Conservation (phyloP, 345 rosid genomes). For the Conringia planisiliqua region DNA sequence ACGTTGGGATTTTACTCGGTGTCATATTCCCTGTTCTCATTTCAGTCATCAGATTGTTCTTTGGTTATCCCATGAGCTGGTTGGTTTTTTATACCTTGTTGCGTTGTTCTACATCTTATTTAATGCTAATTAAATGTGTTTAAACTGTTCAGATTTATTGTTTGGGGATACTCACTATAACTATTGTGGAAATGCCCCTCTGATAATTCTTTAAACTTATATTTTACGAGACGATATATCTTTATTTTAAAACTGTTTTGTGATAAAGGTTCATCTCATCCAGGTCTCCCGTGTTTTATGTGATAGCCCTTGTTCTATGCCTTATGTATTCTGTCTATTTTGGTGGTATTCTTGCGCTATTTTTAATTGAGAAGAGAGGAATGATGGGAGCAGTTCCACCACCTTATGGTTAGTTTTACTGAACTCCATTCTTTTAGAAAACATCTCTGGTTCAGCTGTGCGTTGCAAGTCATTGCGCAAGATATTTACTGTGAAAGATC, state of each 20-base stretch:
- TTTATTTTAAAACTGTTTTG: background rate
- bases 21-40: conserved; percentile 63
- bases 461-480: background rate
- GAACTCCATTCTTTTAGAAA: background rate
- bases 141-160: background rate
- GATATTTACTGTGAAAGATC: background rate
- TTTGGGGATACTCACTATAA: background rate
- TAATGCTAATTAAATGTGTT: background rate
- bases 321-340: conserved; percentile 70
- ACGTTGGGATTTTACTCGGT: conserved; percentile 61
- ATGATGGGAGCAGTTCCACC: conserved; percentile 94
- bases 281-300: conserved; percentile 69
- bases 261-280: conserved; percentile 36
- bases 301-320: conserved; percentile 73
- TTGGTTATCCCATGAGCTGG: conserved; percentile 86
- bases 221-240: background rate
- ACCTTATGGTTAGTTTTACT: conserved; percentile 74
- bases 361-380: conserved; percentile 93
- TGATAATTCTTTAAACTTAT: background rate
- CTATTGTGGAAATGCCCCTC: conserved; percentile 27
- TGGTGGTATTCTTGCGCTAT: conserved; percentile 74
- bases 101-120: background rate
- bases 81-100: conserved; percentile 30
- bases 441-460: conserved; percentile 8
- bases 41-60: conserved; percentile 68